Base-by-base conservation (phyloP, 1,139 yeast genomes). In the Saccharomycopsis hybrid region DNA sequence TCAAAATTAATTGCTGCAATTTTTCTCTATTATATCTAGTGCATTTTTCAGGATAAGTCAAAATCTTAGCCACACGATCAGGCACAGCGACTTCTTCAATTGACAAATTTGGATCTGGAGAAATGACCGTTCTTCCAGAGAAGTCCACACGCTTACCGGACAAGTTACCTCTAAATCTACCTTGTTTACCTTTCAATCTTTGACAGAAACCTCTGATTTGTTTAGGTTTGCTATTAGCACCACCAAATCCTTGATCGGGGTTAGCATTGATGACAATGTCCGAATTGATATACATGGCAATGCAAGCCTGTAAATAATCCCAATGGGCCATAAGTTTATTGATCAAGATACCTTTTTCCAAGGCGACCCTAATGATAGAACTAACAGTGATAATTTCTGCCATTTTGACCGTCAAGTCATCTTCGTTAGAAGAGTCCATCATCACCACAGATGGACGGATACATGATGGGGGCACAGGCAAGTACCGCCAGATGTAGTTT, bases 11-110 rank as follows among this genome's bases (percentile, higher is more conserved):
- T 42, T 71, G 69, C 62, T 84, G 90, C 56, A 94, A 70, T 62
- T 89, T 90, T 49, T 77, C 78, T 57, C 79, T 77, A 65, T 94
- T 94, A 68, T 92, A 89, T 55, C 92, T 74, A 2, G 96, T 90
- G 57, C 94, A 95, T 62, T 77, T 84, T 70, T 94, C 99, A 0
- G 99, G 99, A 64, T 85, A 94, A 0, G 99, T 94, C 61, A 94
- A 74, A 29, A 92, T 88, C 66, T 89, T 92, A 18, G 98, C 98
- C 31, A 94, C 96, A 57, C 95, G 74, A 60, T 90, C 97, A 7
- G 99, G 99, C 40, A 94, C 97, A 0, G 98, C 98, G 46, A 94
- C 98, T 68, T 92, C 96, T 66, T 92, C 97, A 57, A 94, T 88
- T 41, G 84, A 75, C 59, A 94, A 73, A 66, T 94, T 94, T 35